Evolutionary conservation across 371 early-diverging fungal genomes (phyloP).

Genomic region (Quaeritorhiza haematococci): DNA sequence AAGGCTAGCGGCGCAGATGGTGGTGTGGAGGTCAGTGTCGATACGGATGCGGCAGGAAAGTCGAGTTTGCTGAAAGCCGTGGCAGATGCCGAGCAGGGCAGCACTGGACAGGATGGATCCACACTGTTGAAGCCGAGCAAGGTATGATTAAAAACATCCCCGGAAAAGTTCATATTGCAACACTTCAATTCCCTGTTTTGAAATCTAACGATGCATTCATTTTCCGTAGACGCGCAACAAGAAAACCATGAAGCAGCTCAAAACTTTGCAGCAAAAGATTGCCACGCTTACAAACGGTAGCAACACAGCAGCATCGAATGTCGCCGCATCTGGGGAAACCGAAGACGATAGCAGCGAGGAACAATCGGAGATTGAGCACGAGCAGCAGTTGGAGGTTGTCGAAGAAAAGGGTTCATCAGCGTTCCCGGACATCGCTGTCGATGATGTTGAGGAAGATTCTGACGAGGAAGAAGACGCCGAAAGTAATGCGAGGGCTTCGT

Average conservation of each 20-base stretch:
- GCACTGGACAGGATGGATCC: too few species aligned
- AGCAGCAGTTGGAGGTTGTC: constrained; percentile 22
- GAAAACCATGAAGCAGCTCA: constrained; percentile 42
- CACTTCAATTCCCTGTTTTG: too few species aligned
- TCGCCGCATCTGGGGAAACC: not conserved
- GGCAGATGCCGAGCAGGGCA: constrained; percentile 4
- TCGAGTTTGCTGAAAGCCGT: constrained; percentile 9
- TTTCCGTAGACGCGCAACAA: constrained; percentile 36
- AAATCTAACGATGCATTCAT: too few species aligned
- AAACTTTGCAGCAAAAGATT: constrained; percentile 41
- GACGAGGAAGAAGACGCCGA: constrained; percentile 7
- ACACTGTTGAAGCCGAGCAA: too few species aligned
- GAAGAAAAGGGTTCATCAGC: too few species aligned
- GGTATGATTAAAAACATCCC: too few species aligned
- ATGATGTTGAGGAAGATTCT: constrained; percentile 16
- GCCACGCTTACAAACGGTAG: constrained; percentile 10
- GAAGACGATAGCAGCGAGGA: constrained; percentile 12
- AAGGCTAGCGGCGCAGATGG: not conserved
- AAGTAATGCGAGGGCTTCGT: too few species aligned
- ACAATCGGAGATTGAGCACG: constrained; percentile 10
- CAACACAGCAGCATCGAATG: constrained; percentile 3
- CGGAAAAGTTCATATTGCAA: too few species aligned
- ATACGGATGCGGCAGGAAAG: constrained; percentile 4
- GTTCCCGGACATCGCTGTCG: constrained; percentile 14
- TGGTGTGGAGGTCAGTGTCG: constrained; percentile 2